These are phyloP conservation scores for Cymbopogon citratus DNA, from an alignment of 176 grass and related monocot genomes.

Conservation along the genomic window DNA sequence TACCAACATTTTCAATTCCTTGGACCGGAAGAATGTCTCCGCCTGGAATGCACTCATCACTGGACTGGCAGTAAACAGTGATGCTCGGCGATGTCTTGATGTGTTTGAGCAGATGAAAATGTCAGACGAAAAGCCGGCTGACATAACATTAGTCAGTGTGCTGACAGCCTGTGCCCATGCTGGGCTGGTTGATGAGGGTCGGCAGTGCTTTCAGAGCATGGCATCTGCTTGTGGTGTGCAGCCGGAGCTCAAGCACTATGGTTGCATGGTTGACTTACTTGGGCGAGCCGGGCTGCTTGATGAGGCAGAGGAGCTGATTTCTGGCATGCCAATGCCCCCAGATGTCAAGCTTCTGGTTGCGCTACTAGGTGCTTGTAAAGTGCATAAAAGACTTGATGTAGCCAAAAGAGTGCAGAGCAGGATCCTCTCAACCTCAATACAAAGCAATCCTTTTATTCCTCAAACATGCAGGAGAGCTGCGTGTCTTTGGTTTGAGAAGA, in stretches of 20 bases:
- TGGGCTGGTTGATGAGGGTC: slow-evolving; percentile 53
- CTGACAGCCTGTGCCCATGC: slow-evolving; percentile 60
- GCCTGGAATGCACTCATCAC: slow-evolving; percentile 73
- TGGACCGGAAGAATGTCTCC: slow-evolving; percentile 55
- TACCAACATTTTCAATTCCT: slow-evolving; percentile 41
- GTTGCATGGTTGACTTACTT: slow-evolving; percentile 78
- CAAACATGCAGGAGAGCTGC: neutral
- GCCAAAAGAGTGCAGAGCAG: slow-evolving; percentile 45
- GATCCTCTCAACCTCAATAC: slow-evolving; percentile 21
- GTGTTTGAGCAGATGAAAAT: slow-evolving; percentile 58
- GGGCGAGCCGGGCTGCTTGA: slow-evolving; percentile 63
- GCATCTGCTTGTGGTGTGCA: slow-evolving; percentile 28
- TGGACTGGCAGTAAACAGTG: slow-evolving; percentile 46
- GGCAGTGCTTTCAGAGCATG: slow-evolving; percentile 57
- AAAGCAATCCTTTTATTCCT: slow-evolving; percentile 6
- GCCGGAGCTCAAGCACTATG: slow-evolving; percentile 58
- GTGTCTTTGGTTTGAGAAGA: neutral
- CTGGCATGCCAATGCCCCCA: slow-evolving; percentile 51
- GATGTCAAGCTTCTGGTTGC: slow-evolving; percentile 56
- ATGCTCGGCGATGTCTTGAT: slow-evolving; percentile 37
- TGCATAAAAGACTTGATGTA: slow-evolving; percentile 49
- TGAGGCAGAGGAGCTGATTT: slow-evolving; percentile 51
- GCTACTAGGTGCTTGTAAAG: slow-evolving; percentile 52
- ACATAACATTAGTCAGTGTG: slow-evolving; percentile 50
- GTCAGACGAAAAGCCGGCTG: slow-evolving; percentile 39